These are phyloP conservation scores for Drosera spatulata DNA, from an alignment of 179 eudicot species.

Conservation along the genomic window DNA sequence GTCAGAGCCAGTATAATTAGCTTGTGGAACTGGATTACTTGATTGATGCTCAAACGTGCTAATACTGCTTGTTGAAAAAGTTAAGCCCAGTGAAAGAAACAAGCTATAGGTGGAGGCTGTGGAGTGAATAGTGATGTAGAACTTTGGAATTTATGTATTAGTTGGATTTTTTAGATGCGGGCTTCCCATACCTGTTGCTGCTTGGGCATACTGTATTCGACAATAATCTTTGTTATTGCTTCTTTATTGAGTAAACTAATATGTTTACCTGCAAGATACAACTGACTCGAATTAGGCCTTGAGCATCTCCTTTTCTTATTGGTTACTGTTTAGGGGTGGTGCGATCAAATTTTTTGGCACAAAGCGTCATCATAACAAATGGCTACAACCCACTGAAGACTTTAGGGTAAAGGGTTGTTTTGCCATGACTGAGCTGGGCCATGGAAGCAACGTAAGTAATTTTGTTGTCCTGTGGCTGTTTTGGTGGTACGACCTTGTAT, in stretches of 20 bases:
- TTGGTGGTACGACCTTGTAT: not conserved
- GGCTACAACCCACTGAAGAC: slow-evolving; percentile 66
- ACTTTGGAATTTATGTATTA: too few species aligned
- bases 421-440: slow-evolving; percentile 99
- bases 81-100: too few species aligned
- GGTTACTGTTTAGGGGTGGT: slow-evolving; percentile 64
- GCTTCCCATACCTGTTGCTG: too few species aligned
- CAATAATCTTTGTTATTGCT: too few species aligned
- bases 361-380: slow-evolving; percentile 91
- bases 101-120: too few species aligned
- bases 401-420: slow-evolving; percentile 81
- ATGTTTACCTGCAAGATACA: not conserved
- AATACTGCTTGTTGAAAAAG: too few species aligned
- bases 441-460: slow-evolving; percentile 93
- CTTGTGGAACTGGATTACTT: too few species aligned
- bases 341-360: slow-evolving; percentile 95
- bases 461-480: not conserved
- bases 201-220: too few species aligned
- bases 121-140: too few species aligned
- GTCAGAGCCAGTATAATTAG: too few species aligned
- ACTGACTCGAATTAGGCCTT: not conserved
- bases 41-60: too few species aligned
- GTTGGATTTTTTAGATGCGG: too few species aligned
- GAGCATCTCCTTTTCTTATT: not conserved
- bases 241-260: not conserved